phyloP scores from a whole-genome alignment of 192 early-diverging fungal species.

The Coemansia sp. region DNA sequence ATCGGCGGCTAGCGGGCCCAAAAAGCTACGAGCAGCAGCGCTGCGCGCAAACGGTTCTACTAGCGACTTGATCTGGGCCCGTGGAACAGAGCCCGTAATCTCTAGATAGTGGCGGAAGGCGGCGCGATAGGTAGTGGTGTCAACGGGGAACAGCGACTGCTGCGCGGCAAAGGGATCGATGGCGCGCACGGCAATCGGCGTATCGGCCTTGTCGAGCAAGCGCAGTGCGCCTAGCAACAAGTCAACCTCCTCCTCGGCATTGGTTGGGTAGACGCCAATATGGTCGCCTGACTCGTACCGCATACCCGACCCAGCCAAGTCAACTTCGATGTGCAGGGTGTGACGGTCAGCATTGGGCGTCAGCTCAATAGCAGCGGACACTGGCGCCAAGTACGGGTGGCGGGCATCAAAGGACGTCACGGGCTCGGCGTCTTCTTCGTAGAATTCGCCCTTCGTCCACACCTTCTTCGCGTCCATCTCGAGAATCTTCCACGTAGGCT shows the following conservation, averaged over 20 bases:
- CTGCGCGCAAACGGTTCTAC: constrained; percentile 64
- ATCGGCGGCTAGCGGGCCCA: constrained; percentile 65
- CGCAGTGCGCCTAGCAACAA: constrained; percentile 66
- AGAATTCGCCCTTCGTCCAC: constrained; percentile 45
- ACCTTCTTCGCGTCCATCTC: constrained; percentile 56
- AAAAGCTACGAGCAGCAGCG: constrained; percentile 56
- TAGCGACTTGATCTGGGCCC: constrained; percentile 63
- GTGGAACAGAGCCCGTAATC: constrained; percentile 74
- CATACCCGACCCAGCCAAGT: constrained; percentile 78
- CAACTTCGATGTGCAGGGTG: constrained; percentile 94
- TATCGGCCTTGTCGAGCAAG: constrained; percentile 69
- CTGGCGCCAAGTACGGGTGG: constrained; percentile 78
- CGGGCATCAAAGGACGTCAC: constrained; percentile 77
- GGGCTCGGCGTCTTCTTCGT: constrained; percentile 13
- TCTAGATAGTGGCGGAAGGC: constrained; percentile 93
- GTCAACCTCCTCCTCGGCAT: constrained; percentile 77
- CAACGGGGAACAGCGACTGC: constrained; percentile 84
- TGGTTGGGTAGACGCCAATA: constrained; percentile 88
- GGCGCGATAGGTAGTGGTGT: constrained; percentile 81
- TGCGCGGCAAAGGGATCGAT: constrained; percentile 77
- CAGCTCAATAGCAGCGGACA: constrained; percentile 66
- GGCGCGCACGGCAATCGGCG: constrained; percentile 68
- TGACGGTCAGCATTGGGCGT: constrained; percentile 74
- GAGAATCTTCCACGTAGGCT: constrained; percentile 62
- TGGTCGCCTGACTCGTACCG: constrained; percentile 95